phyloP scores from a whole-genome alignment of 169 alveolate genomes.

The Perkinsus olseni region DNA sequence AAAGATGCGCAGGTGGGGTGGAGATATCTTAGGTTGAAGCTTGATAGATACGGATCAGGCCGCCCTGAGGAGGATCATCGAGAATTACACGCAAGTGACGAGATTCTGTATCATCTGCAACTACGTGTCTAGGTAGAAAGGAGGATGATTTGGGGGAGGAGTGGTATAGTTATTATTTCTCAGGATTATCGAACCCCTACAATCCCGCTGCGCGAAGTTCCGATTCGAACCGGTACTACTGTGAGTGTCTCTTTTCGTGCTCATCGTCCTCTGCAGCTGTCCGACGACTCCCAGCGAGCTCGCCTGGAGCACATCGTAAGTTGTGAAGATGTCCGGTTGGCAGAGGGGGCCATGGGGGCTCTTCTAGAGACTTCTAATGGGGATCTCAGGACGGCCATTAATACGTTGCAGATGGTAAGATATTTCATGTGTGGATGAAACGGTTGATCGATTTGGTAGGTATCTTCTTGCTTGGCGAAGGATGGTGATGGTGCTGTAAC shows the following conservation, averaged over 20 bases:
- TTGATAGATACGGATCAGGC: slow-evolving; percentile 48
- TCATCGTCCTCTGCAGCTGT: neutral
- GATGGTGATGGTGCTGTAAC: neutral
- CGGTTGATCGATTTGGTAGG: neutral
- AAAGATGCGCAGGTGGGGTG: slow-evolving; percentile 73
- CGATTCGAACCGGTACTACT: slow-evolving; percentile 84
- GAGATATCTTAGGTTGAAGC: neutral
- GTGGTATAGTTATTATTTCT: neutral
- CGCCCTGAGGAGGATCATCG: slow-evolving; percentile 93
- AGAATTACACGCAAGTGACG: slow-evolving; percentile 81
- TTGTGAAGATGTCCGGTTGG: slow-evolving; percentile 64
- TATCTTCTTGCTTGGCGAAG: neutral
- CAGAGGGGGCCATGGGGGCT: slow-evolving; percentile 68
- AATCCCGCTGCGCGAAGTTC: slow-evolving; percentile 89
- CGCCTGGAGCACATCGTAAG: slow-evolving; percentile 58
- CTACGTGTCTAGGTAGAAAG: slow-evolving; percentile 52
- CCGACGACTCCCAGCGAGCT: neutral
- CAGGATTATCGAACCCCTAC: slow-evolving; percentile 90
- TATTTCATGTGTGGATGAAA: neutral
- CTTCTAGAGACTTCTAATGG: slow-evolving; percentile 84
- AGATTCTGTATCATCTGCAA: slow-evolving; percentile 93
- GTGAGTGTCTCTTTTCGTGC: slow-evolving; percentile 20
- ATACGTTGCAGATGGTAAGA: slow-evolving; percentile 73
- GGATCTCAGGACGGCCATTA: slow-evolving; percentile 91
- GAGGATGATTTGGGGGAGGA: neutral